Base-by-base conservation (phyloP, 192 early-diverging fungal genomes). In the Chytriomyces hyalinus region DNA sequence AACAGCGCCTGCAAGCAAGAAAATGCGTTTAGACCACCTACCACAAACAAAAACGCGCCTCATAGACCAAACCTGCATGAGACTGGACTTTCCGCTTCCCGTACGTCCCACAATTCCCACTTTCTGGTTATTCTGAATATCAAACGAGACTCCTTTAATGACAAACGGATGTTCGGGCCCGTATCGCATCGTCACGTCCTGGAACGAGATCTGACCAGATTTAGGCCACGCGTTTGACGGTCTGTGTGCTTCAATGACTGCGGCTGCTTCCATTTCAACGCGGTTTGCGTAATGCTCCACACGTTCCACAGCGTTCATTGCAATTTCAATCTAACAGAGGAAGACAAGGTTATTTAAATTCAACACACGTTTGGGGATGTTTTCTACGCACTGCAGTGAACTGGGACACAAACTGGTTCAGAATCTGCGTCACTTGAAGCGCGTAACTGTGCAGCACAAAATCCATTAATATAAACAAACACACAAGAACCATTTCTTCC, bases 371-470 rank as follows among this genome's bases (percentile, higher is more conserved):
- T 26, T 26, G 24, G 0, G 65, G 79, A 50, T 61, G 75, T 36
- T 36, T 36, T 36, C 1, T 36, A 36, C 36, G 36, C 36, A 71
- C 5, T 74, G 80, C 67, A 92, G 90, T 90, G 75, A 91, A 91
- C 80, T 92, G 91, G 36, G 93, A 82, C 11, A 93, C 90, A 46
- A 91, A 92, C 89, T 91, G 92, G 79, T 91, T 92, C 50, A 97
- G 86, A 10, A 89, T 89, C 45, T 85, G 82, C 43, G 93, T 94
- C 66, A 95, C 89, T 76, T 90, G 87, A 47, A 96, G 86, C 26
- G 94, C 89, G 80, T 97, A 97, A n/a, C 28, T 26, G n/a, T 28
- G 0, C 20, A 17, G n/a, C 3, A 4, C 36, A 36, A 36, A 36
- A 4, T 0, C 36, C 36, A 36, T 36, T 2, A 36, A 36, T 36